phyloP scores from a whole-genome alignment of 139 green algal species.

The Asterochloris sp. region DNA sequence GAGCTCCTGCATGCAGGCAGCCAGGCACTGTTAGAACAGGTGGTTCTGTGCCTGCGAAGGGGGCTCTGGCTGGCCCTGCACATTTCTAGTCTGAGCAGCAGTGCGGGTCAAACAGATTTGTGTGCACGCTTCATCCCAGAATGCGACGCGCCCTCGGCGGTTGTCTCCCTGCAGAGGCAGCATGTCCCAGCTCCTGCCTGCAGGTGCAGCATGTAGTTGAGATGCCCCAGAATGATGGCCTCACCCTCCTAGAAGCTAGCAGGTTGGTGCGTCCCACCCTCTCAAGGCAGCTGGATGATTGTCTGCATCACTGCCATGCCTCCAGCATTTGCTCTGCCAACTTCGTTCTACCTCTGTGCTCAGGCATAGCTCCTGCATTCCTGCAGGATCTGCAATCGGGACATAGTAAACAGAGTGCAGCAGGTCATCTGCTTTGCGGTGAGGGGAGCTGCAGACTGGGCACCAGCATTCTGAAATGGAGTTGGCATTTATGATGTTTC shows the following conservation, averaged over 20 bases:
- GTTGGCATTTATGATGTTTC: too few relatives aligned
- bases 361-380: neutral
- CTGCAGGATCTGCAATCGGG: slow-evolving; percentile 87
- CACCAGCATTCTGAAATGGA: too few relatives aligned
- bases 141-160: too few relatives aligned
- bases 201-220: slow-evolving; percentile 88
- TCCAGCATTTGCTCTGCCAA: neutral
- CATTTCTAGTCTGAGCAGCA: too few relatives aligned
- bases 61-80: too few relatives aligned
- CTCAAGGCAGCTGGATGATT: neutral
- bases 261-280: slow-evolving; percentile 35
- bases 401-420: slow-evolving; percentile 91
- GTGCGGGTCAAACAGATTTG: too few relatives aligned
- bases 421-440: slow-evolving; percentile 85
- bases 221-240: slow-evolving; percentile 91
- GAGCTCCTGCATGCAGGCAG: slow-evolving; percentile 37
- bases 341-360: neutral
- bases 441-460: too few relatives aligned
- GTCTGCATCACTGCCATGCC: neutral
- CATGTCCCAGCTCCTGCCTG: neutral
- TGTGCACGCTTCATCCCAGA: too few relatives aligned
- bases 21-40: too few relatives aligned
- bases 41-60: too few relatives aligned
- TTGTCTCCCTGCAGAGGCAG: neutral
- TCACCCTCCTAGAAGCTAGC: slow-evolving; percentile 85